phyloP scores from a whole-genome alignment of 441 rosid genomes.

The Pelargonium cotyledonis region DNA sequence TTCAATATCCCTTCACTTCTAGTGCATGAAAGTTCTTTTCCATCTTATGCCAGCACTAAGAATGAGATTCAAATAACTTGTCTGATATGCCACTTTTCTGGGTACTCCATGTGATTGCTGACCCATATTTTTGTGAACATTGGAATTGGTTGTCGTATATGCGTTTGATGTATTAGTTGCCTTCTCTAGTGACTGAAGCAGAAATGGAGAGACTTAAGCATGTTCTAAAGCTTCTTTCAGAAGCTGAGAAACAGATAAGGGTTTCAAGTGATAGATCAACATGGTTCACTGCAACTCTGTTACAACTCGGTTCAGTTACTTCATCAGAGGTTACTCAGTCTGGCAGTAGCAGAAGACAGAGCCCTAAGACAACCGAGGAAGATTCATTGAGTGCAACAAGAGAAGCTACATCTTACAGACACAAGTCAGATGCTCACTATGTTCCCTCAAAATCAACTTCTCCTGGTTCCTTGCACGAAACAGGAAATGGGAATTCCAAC shows the following conservation, averaged over 20 bases:
- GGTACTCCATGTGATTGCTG: background rate
- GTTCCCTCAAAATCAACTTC: conserved; percentile 44
- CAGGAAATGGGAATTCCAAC: conserved; percentile 34
- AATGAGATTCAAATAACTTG: too few relatives aligned
- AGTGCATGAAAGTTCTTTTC: too few relatives aligned
- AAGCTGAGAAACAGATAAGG: conserved; percentile 87
- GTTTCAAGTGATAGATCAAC: conserved; percentile 89
- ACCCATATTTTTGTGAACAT: background rate
- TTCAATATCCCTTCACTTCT: too few relatives aligned
- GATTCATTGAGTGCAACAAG: conserved; percentile 65
- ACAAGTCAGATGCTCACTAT: conserved; percentile 47
- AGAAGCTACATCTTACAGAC: conserved; percentile 51
- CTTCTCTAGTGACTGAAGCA: conserved; percentile 62
- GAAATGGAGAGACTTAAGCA: conserved; percentile 81
- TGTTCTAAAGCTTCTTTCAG: conserved; percentile 92
- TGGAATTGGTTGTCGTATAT: background rate
- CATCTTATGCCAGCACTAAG: too few relatives aligned
- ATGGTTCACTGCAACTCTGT: conserved; percentile 95
- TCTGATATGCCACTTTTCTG: background rate
- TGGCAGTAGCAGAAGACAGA: conserved; percentile 76
- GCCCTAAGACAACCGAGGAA: conserved; percentile 76
- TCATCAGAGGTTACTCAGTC: conserved; percentile 69
- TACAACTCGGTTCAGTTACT: conserved; percentile 87
- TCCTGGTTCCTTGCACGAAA: conserved; percentile 46
- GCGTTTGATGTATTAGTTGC: background rate